phyloP scores from a whole-genome alignment of 73 alveolate genomes.

The Paramecium sonneborni region DNA sequence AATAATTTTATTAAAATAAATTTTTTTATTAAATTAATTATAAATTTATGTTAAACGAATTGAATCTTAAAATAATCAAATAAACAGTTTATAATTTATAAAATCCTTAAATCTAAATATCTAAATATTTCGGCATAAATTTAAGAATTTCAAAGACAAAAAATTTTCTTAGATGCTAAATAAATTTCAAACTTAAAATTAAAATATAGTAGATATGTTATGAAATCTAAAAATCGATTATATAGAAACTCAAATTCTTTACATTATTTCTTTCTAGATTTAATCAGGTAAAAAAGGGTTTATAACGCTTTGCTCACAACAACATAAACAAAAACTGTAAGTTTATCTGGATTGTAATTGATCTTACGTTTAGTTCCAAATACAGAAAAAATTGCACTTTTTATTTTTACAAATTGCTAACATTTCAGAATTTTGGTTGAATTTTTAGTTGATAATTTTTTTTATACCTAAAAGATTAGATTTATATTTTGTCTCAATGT shows the following conservation, averaged over 20 bases:
- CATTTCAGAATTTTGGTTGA: not conserved
- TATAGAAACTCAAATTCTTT: not conserved
- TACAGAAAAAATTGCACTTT: not conserved
- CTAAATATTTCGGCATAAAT: too few relatives aligned
- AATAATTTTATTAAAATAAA: too few relatives aligned
- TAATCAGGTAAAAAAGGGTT: not conserved
- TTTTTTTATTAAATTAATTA: too few relatives aligned
- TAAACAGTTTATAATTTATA: too few relatives aligned
- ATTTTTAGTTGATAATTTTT: not conserved
- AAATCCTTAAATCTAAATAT: too few relatives aligned
- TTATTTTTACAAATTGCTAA: not conserved
- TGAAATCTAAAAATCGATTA: too few relatives aligned
- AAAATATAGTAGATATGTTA: too few relatives aligned
- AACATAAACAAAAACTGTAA: not conserved
- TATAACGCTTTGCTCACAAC: not conserved
- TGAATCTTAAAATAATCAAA: too few relatives aligned
- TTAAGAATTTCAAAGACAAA: too few relatives aligned
- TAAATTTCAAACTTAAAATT: too few relatives aligned
- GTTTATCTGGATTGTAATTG: not conserved
- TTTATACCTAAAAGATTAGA: not conserved
- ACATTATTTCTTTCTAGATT: not conserved
- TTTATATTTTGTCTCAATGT: not conserved
- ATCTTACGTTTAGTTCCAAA: not conserved
- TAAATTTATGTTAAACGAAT: too few relatives aligned
- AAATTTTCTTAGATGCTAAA: too few relatives aligned